A percentile compares a stretch with the other conserved stretches of the same genome.
phyloP scores from a whole-genome alignment of 2,329 filamentous ascomycete species.

The Xylaria sp. region DNA sequence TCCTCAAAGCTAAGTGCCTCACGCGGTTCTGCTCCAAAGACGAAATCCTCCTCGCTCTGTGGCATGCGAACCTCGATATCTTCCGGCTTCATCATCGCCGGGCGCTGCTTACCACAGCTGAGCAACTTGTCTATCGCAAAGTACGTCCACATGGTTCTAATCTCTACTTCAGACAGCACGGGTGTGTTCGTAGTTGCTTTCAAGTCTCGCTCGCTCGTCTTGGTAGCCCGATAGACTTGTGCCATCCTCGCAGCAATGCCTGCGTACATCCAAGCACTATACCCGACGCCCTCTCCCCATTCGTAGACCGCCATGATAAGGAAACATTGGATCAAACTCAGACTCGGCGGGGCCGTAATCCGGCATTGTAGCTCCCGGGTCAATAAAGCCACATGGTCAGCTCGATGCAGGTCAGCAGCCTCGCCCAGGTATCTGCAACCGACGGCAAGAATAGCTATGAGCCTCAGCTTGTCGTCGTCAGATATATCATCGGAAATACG shows the following conservation, averaged over 20 bases:
- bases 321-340: conserved; percentile 36
- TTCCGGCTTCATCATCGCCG: conserved; percentile 36
- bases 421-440: conserved; percentile 34
- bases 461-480: conserved; percentile 33
- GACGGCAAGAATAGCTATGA: conserved; percentile 36
- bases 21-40: conserved; percentile 31
- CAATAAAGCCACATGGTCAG: conserved; percentile 29
- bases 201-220: conserved; percentile 31
- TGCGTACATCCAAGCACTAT: conserved; percentile 38
- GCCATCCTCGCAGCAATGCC: conserved; percentile 38
- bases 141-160: conserved; percentile 38
- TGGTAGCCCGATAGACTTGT: conserved; percentile 35
- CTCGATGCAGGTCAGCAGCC: conserved; percentile 19
- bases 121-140: conserved; percentile 38
- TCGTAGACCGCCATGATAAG: conserved; percentile 38
- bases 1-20: conserved; percentile 31
- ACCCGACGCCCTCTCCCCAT: conserved; percentile 36
- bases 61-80: conserved; percentile 37
- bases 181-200: conserved; percentile 15
- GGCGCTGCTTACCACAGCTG: conserved; percentile 37
- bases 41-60: conserved; percentile 34
- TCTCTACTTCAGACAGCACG: conserved; percentile 37
- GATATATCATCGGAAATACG: conserved; percentile 21
- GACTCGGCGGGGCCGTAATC: conserved; percentile 33
- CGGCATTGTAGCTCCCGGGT: conserved; percentile 34